These are phyloP conservation scores for Talaromyces marneffei DNA, from an alignment of 2,329 filamentous ascomycete genomes.

Conservation along the genomic window DNA sequence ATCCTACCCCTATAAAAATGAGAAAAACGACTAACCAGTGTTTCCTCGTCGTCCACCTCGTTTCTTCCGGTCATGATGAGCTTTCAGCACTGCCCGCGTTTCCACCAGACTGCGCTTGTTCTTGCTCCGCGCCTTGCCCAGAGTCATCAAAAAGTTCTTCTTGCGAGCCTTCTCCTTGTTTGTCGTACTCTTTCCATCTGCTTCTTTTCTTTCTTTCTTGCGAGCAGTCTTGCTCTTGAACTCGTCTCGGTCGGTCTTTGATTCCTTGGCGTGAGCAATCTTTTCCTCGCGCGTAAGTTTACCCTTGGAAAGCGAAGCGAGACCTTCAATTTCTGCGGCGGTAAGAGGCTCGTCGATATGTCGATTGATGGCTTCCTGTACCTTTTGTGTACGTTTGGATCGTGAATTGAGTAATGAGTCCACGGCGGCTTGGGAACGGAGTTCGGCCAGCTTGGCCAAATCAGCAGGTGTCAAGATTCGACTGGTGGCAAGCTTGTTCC, in stretches of 20 bases:
- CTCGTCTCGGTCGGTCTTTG: slow-evolving; percentile 68
- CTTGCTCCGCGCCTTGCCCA: slow-evolving; percentile 93
- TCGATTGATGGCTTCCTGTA: slow-evolving; percentile 44
- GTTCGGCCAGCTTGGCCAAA: slow-evolving; percentile 86
- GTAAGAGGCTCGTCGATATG: slow-evolving; percentile 86
- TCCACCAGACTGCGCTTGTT: slow-evolving; percentile 89
- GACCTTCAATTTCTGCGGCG: slow-evolving; percentile 83
- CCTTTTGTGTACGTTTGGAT: slow-evolving; percentile 42
- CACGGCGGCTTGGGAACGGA: slow-evolving; percentile 68
- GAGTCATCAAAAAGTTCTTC: slow-evolving; percentile 99
- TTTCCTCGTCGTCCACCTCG: slow-evolving; percentile 78
- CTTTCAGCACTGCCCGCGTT: slow-evolving; percentile 71
- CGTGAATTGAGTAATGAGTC: slow-evolving; percentile 52
- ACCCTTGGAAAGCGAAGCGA: slow-evolving; percentile 62
- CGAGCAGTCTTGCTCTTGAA: slow-evolving; percentile 83
- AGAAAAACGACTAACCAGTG: slow-evolving; percentile 18
- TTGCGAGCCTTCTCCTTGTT: slow-evolving; percentile 94
- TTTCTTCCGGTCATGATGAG: slow-evolving; percentile 77
- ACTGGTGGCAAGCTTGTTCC: slow-evolving; percentile 71
- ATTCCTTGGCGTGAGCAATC: slow-evolving; percentile 73
- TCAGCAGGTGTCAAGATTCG: slow-evolving; percentile 93
- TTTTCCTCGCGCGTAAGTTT: slow-evolving; percentile 88
- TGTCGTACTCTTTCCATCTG: slow-evolving; percentile 89
- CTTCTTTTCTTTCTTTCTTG: slow-evolving; percentile 78
- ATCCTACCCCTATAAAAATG: not conserved